Conservation (phyloP, 75 land plant genomes). For the Adiantum capillusveneris region DNA sequence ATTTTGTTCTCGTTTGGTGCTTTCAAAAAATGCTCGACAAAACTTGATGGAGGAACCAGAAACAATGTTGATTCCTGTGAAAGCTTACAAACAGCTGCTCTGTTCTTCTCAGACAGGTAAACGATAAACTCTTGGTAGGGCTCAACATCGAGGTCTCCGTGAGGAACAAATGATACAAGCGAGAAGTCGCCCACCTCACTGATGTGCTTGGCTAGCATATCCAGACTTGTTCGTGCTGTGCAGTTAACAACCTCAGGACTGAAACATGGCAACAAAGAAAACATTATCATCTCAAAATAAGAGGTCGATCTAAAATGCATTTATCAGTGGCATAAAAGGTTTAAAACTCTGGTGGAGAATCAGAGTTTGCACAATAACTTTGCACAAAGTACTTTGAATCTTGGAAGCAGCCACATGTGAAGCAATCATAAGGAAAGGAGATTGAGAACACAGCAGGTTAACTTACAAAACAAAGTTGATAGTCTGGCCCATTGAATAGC, state of each 20-base stretch:
- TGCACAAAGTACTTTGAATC: too few species aligned
- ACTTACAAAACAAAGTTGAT: conserved; percentile 74
- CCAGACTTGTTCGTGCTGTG: conserved; percentile 85
- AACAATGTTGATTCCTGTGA: conserved; percentile 75
- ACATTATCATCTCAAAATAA: too few species aligned
- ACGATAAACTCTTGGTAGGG: conserved; percentile 87
- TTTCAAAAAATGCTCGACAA: conserved; percentile 76
- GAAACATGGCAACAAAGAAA: conserved; percentile 20
- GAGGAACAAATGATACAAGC: conserved; percentile 88
- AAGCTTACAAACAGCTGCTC: conserved; percentile 86
- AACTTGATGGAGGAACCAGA: conserved; percentile 88
- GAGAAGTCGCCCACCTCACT: conserved; percentile 58
- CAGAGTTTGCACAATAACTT: too few species aligned
- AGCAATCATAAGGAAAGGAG: too few species aligned
- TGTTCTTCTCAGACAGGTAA: conserved; percentile 81
- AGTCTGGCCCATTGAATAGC: conserved; percentile 74
- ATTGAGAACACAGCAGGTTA: neutral
- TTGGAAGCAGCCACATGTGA: too few species aligned
- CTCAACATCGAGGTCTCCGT: conserved; percentile 59
- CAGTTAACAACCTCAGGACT: conserved; percentile 87
- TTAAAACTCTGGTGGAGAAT: too few species aligned
- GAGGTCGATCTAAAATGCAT: too few species aligned
- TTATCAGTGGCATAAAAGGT: too few species aligned
- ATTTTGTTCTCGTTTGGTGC: conserved; percentile 75
- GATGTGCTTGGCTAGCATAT: conserved; percentile 90